phyloP scores from a whole-genome alignment of 2,329 filamentous ascomycete genomes.

The Beauveria sp. region DNA sequence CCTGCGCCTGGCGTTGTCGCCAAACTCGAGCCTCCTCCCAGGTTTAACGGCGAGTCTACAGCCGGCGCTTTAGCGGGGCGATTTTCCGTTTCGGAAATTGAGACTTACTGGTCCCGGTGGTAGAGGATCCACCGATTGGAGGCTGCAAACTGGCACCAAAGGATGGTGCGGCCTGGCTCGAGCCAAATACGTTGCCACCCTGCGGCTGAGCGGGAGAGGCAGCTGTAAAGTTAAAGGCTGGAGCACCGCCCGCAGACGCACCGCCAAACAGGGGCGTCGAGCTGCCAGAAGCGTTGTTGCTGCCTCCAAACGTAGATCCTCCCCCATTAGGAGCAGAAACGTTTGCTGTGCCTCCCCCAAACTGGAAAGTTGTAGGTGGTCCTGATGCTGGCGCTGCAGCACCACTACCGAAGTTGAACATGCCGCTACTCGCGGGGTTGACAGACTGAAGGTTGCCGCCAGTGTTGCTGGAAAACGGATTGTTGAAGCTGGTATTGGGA shows the following conservation, averaged over 20 bases:
- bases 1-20: conserved; percentile 52
- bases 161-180: conserved; percentile 25
- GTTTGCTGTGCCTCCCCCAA: conserved; percentile 23
- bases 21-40: conserved; percentile 53
- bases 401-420: conserved; percentile 32
- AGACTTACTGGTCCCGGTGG: conserved; percentile 40
- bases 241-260: conserved; percentile 22
- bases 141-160: conserved; percentile 32
- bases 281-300: conserved; percentile 16
- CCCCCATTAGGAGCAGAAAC: conserved; percentile 17
- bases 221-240: conserved; percentile 33
- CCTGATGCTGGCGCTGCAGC: conserved; percentile 21
- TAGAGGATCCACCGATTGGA: conserved; percentile 34
- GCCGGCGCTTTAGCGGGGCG: conserved; percentile 38
- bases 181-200: conserved; percentile 25
- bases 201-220: conserved; percentile 22
- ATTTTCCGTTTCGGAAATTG: conserved; percentile 34
- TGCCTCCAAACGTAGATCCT: conserved; percentile 21
- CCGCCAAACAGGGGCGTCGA: conserved; percentile 25
- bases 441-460: conserved; percentile 18
- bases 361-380: conserved; percentile 28
- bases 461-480: conserved; percentile 29
- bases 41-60: conserved; percentile 47
- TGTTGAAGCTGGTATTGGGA: conserved; percentile 27
- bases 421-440: conserved; percentile 20